Evolutionary conservation across 2,329 filamentous ascomycete species (phyloP).

Genomic region (Akanthomyces dipterigenus): DNA sequence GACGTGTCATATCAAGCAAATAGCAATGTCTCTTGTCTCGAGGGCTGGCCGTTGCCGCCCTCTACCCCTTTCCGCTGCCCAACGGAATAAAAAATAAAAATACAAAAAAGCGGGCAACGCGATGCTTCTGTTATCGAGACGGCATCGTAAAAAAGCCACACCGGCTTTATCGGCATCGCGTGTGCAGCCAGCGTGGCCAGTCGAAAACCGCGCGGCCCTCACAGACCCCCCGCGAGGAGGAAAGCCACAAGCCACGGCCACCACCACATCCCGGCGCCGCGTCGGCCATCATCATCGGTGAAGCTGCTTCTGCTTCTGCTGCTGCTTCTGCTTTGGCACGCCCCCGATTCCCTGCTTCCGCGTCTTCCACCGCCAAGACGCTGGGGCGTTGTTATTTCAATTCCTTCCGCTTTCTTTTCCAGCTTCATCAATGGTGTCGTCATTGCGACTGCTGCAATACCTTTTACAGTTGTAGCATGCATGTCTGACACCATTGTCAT

Average conservation of each 20-base stretch:
- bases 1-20: too few relatives aligned
- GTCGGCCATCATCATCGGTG: neutral
- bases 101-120: neutral
- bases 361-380: neutral
- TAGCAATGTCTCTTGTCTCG: neutral
- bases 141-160: neutral
- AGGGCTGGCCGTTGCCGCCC: too few relatives aligned
- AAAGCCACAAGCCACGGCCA: neutral
- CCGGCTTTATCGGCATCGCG: neutral
- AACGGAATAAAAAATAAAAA: too few relatives aligned
- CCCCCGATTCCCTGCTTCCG: neutral
- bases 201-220: neutral
- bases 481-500: too few relatives aligned
- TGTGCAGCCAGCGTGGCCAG: neutral
- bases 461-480: too few relatives aligned
- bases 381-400: neutral
- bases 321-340: too few relatives aligned
- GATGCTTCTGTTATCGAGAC: neutral
- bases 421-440: neutral
- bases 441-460: neutral
- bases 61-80: too few relatives aligned
- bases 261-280: neutral
- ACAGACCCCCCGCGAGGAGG: too few relatives aligned
- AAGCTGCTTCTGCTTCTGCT: too few relatives aligned
- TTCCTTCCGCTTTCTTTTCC: neutral